phyloP scores from a whole-genome alignment of 2,329 filamentous ascomycete species.

The Alternaria gansuensis region DNA sequence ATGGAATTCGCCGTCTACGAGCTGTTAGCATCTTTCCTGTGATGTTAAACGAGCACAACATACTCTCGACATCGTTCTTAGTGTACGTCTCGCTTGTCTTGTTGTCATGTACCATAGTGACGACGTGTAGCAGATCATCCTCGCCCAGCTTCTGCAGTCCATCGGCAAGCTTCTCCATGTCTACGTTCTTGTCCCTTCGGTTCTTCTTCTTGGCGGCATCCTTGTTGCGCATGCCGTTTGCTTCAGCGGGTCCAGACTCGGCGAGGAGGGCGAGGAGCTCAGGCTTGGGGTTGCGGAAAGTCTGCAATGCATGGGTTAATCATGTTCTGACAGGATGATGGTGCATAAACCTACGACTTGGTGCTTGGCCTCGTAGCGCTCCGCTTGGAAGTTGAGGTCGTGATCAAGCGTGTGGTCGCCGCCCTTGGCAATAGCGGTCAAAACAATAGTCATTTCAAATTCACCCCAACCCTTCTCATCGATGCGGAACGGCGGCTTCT shows the following conservation, averaged over 20 bases:
- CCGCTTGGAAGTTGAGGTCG: slow-evolving; percentile 88
- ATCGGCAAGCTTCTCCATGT: slow-evolving; percentile 97
- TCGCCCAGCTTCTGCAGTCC: slow-evolving; percentile 87
- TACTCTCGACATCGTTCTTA: slow-evolving; percentile 95
- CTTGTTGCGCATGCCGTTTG: slow-evolving; percentile 71
- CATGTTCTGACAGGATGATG: neutral
- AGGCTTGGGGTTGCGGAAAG: slow-evolving; percentile 92
- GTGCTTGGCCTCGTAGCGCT: slow-evolving; percentile 84
- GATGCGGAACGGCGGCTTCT: slow-evolving; percentile 86
- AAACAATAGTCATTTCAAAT: slow-evolving; percentile 91
- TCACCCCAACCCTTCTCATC: slow-evolving; percentile 97
- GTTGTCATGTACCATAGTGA: slow-evolving; percentile 98
- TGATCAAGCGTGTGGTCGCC: slow-evolving; percentile 81
- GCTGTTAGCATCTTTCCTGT: slow-evolving; percentile 28
- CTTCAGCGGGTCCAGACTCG: slow-evolving; percentile 80
- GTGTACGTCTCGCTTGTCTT: slow-evolving; percentile 94
- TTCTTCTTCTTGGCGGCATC: slow-evolving; percentile 79
- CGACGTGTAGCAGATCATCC: slow-evolving; percentile 92
- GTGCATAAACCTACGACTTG: slow-evolving; percentile 65
- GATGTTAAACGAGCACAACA: slow-evolving; percentile 50
- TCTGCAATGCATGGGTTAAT: slow-evolving; percentile 51
- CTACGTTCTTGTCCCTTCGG: slow-evolving; percentile 72
- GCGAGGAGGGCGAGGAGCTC: slow-evolving; percentile 80
- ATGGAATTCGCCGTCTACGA: slow-evolving; percentile 89
- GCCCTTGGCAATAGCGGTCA: slow-evolving; percentile 84